Evolutionary conservation across 2,329 filamentous ascomycete genomes (phyloP), one percentile per base, ranked within the genome.

Genomic region (Xylariaceae sp.): DNA sequence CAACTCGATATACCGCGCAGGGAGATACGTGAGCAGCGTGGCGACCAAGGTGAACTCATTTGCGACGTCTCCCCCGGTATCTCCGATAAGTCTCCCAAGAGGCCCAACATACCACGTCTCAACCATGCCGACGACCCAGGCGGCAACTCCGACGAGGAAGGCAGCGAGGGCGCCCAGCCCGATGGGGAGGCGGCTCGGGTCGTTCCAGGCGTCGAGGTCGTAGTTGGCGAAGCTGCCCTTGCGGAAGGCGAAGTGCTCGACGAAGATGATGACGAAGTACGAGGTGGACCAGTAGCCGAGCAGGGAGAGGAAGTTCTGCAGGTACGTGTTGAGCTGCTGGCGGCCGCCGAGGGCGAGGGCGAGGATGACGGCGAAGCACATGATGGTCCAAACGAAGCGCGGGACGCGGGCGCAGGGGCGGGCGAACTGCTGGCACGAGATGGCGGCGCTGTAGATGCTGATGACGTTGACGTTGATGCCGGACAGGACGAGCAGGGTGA

Each of bases 51-150:
- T 63, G 30, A 78, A 59, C 62, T 76, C 63, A 46, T 74, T 74
- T 8, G 69, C 71, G 34, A 74, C 57, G 52, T 74, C 70, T 8
- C 69, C 69, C 13, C 67, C 68, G n/a, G 48, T 46, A 0, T 56
- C 53, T 4, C 69, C 68, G 42, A 74, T 71, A 45, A 60, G 52
- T 28, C 50, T 55, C 1, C 64, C 69, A 34, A 74, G 46, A 2
- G 61, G 59, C 1, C 71, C 73, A 15, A 71, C 59, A 48, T 70
- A 76, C 68, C 70, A 77, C 0, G 71, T 76, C 59, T 77, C 69
- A 32, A 66, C 66, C 75, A 81, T 80, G 2, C 75, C 76, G 52
- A 79, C 61, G 15, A 74, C 62, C 66, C 69, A 6, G 30, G 36
- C 47, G 4, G 60, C 64, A 6, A 68, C 56, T 2, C 70, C 70